phyloP scores from a whole-genome alignment of 2,329 filamentous ascomycete species.

The Colletotrichum abscissum region DNA sequence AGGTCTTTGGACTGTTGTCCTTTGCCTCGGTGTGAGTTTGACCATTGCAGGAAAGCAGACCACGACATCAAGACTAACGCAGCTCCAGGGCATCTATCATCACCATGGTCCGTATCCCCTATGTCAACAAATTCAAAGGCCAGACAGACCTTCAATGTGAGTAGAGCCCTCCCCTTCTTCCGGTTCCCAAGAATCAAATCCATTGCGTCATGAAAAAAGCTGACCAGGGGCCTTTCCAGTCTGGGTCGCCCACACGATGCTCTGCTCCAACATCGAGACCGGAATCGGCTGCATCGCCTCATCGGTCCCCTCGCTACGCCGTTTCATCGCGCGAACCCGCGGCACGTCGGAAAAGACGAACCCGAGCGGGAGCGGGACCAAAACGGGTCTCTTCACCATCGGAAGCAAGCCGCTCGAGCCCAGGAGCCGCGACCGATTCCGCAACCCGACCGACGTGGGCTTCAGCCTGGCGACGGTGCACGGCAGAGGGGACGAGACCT shows the following conservation, averaged over 20 bases:
- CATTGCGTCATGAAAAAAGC: neutral
- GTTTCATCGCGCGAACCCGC: constrained; percentile 29
- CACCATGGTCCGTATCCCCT: constrained; percentile 40
- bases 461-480: constrained; percentile 33
- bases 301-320: constrained; percentile 36
- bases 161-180: neutral
- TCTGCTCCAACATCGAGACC: constrained; percentile 40
- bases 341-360: constrained; percentile 30
- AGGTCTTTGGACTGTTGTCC: constrained; percentile 38
- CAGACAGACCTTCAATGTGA: constrained; percentile 33
- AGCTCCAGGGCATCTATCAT: constrained; percentile 36
- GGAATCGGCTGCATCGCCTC: constrained; percentile 39
- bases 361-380: constrained; percentile 14
- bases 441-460: constrained; percentile 33
- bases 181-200: neutral
- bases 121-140: constrained; percentile 37
- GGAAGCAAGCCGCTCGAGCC: constrained; percentile 32
- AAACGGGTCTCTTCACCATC: constrained; percentile 26
- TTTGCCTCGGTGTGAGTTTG: constrained; percentile 37
- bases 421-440: constrained; percentile 25
- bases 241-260: constrained; percentile 37
- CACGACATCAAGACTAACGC: neutral
- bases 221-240: neutral
- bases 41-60: no score
- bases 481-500: constrained; percentile 30